Evolutionary conservation across 1,284 basidiomycete species (phyloP).

Genomic region (Entoloma clypeatum): DNA sequence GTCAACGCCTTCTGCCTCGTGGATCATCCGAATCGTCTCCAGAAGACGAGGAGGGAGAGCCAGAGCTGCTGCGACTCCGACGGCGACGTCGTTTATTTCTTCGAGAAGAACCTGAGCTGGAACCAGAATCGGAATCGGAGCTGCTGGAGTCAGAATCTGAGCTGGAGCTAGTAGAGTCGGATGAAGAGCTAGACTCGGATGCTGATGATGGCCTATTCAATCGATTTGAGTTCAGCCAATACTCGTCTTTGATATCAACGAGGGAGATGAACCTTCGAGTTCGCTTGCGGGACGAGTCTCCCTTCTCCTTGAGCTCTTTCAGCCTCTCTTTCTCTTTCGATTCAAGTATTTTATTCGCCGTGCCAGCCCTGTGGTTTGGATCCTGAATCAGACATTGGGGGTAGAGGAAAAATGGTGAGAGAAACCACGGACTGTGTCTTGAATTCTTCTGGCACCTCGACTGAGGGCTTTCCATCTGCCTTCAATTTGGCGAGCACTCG

Average conservation of each 20-base stretch:
- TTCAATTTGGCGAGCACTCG: constrained; percentile 58
- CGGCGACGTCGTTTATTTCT: constrained; percentile 46
- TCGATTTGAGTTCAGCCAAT: not conserved
- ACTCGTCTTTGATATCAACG: not conserved
- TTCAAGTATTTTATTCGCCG: constrained; percentile 69
- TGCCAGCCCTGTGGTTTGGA: constrained; percentile 48
- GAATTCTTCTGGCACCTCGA: constrained; percentile 79
- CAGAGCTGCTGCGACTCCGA: constrained; percentile 18
- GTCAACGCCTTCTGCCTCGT: constrained; percentile 18
- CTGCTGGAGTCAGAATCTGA: constrained; percentile 46
- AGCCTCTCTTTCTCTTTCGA: constrained; percentile 68
- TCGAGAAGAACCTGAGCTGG: constrained; percentile 42
- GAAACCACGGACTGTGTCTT: constrained; percentile 71
- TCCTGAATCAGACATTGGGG: not conserved
- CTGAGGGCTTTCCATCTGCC: constrained; percentile 60
- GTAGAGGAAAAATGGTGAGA: too few species aligned
- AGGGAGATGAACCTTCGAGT: constrained; percentile 43
- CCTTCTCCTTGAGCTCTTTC: constrained; percentile 39
- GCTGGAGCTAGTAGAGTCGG: constrained; percentile 22
- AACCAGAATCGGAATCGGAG: constrained; percentile 39
- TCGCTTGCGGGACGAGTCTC: constrained; percentile 43
- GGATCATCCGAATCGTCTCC: constrained; percentile 14
- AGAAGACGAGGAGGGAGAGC: constrained; percentile 16
- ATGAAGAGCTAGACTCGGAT: constrained; percentile 12
- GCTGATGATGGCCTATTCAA: constrained; percentile 16